Base-by-base conservation (phyloP, 1,284 basidiomycete genomes). In the Peniophora sp. region DNA sequence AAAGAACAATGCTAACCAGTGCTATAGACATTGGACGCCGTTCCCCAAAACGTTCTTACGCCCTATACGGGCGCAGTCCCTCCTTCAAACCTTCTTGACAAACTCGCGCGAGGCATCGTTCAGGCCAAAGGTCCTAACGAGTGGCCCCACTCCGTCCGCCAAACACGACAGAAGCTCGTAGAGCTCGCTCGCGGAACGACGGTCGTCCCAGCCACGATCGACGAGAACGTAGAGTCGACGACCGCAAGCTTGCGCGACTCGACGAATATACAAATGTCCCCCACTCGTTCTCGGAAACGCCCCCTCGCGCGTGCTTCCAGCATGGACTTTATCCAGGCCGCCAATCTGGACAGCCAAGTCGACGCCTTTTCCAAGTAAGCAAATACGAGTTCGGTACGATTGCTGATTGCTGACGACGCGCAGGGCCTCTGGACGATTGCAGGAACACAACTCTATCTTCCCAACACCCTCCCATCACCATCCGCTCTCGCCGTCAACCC, bases 51-150 rank as follows among this genome's bases (percentile, higher is more conserved):
- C 60, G 74, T 90, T 22, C 72, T 88, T 62, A 91, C 87, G 14
- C 88, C 88, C 49, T 90, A 87, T 72, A 82, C 83, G 56, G 87
- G 88, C 24, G 74, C 81, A 43, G 76, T 89, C 15, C 88, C 88
- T 3, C 88, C 88, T 22, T 80, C 85, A 10, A 90, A 90, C 63
- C 76, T 90, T 17, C 79, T 91, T 55, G 87, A 91, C 65, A 89
- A 86, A 70, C 81, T 91, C 57, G 85, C 88, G 14, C 79, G 83
- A 35, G 81, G 85, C 52, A 78, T 91, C 52, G 68, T 74, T 3
- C 68, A 81, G 27, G 83, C 84, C 50, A 88, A 88, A 60, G 85
- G 83, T 15, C 74, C 81, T 10, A 64, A 71, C 23, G 85, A 87
- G 54, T 91, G 88, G 88, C 83, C 84, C 1, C 85, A 89, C 60